These are phyloP conservation scores for Rhodotorula sp. DNA, from an alignment of 1,284 basidiomycete genomes.

Conservation along the genomic window DNA sequence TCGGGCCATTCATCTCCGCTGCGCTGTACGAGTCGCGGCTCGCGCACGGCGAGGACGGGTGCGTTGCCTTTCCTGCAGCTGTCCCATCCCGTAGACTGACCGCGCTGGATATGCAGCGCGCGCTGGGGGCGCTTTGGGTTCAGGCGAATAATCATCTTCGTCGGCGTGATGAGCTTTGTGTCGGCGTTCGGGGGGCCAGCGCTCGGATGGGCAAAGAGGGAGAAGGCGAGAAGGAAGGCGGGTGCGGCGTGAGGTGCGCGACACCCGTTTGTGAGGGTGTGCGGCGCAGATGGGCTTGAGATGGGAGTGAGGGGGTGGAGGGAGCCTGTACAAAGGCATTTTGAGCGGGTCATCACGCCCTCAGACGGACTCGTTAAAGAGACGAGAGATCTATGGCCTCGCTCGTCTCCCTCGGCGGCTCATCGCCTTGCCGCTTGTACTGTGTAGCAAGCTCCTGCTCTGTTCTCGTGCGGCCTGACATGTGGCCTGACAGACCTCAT, in stretches of 20 bases:
- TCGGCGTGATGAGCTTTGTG: conserved; percentile 18
- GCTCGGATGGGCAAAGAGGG: background rate
- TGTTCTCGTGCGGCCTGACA: too few relatives aligned
- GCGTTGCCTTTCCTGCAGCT: background rate
- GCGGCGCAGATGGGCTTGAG: too few relatives aligned
- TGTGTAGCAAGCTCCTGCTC: too few relatives aligned
- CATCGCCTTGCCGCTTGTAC: too few relatives aligned
- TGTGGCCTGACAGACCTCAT: too few relatives aligned
- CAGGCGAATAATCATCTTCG: conserved; percentile 30
- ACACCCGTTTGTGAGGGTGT: too few relatives aligned
- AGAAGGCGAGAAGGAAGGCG: background rate
- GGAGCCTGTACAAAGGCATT: too few relatives aligned
- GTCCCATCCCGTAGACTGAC: background rate
- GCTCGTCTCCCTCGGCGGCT: too few relatives aligned
- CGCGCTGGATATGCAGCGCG: background rate
- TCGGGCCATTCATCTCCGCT: conserved; percentile 24
- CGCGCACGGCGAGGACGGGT: conserved; percentile 6
- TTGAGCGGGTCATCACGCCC: too few relatives aligned
- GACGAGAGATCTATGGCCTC: too few relatives aligned
- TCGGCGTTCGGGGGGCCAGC: background rate
- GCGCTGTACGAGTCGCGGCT: conserved; percentile 15
- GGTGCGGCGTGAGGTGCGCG: background rate
- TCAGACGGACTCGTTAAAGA: too few relatives aligned
- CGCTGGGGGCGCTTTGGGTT: conserved; percentile 33
- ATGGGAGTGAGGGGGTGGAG: too few relatives aligned